Base-by-base conservation (phyloP, 2,329 filamentous ascomycete genomes). In the Fusarium nelsonii region DNA sequence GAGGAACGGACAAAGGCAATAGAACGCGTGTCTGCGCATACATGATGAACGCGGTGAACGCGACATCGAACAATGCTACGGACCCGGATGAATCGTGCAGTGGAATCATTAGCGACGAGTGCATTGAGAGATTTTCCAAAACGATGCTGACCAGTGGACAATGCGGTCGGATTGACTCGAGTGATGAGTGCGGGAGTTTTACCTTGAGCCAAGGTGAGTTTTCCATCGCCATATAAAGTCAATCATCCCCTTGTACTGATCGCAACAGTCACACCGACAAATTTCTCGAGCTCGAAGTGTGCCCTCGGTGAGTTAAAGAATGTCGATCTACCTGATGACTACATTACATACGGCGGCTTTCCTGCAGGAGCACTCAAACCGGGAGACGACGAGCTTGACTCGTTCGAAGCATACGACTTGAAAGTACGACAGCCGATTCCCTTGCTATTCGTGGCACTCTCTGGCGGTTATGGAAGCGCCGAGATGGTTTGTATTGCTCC, bases 401-500 rank as follows among this genome's bases (percentile, higher is more conserved):
- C 26, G 0, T 58, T n/a, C 5, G 32, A 50, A 6, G 4, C 6
- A 3, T 57, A 57, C 12, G 44, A 57, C 16, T 6, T 57, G 4
- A 26, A 10, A n/a, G 52, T 59, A 5, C 52, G 44, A 8, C 57
- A 59, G 20, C 18, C 41, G 0, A 6, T 59, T 18, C 34, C 41
- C 1, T 3, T 55, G 4, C 8, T 55, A 8, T 23, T 46, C n/a
- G 15, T 34, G 2, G 18, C n/a, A n/a, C 32, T 11, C 10, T 30
- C 33, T 10, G 9, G 20, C 6, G 14, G 11, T 2, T 1, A 18
- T 8, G 7, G 2, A 1, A 23, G 33, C 8, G 20, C 10, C 2
- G 34, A 40, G 28, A 6, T 48, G 34, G 1, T 59, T 2, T 59
- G 57, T 3, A 6, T 58, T 36, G 3, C 52, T 7, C 57, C 58